phyloP scores from a whole-genome alignment of 495 filamentous ascomycete genomes.

The Xylaria palmicola region DNA sequence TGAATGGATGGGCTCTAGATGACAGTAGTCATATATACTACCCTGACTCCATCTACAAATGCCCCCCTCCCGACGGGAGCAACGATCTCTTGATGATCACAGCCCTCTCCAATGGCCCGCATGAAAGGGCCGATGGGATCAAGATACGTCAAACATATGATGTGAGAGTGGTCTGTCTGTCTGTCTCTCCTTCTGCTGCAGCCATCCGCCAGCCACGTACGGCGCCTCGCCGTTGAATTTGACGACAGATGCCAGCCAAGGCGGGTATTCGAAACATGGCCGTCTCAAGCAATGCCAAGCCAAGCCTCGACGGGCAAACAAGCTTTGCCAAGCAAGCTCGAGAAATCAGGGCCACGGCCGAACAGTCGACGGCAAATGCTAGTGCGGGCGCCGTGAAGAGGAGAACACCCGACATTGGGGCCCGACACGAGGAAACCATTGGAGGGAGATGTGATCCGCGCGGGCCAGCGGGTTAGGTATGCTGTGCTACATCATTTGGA shows the following conservation, averaged over 20 bases:
- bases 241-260: neutral
- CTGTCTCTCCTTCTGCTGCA: neutral
- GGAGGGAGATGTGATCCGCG: neutral
- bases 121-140: neutral
- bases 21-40: neutral
- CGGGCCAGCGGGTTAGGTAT: too few species aligned
- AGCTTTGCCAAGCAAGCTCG: slow-evolving; percentile 34
- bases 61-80: neutral
- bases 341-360: neutral
- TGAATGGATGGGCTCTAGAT: neutral
- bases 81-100: neutral
- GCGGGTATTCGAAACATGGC: neutral
- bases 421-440: neutral
- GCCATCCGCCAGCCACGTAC: neutral
- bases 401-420: neutral
- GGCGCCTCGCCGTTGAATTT: neutral
- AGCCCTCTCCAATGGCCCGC: neutral
- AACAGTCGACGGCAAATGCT: slow-evolving; percentile 9
- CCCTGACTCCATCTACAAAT: neutral
- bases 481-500: too few species aligned
- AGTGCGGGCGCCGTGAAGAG: neutral
- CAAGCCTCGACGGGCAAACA: slow-evolving; percentile 30
- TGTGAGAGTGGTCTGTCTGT: neutral
- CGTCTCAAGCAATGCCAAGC: slow-evolving; percentile 23
- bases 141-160: neutral